A percentile compares a stretch with the other conserved stretches of the same genome.
Conservation (phyloP, 106 monocot genomes). For the Dioscorea alata region DNA sequence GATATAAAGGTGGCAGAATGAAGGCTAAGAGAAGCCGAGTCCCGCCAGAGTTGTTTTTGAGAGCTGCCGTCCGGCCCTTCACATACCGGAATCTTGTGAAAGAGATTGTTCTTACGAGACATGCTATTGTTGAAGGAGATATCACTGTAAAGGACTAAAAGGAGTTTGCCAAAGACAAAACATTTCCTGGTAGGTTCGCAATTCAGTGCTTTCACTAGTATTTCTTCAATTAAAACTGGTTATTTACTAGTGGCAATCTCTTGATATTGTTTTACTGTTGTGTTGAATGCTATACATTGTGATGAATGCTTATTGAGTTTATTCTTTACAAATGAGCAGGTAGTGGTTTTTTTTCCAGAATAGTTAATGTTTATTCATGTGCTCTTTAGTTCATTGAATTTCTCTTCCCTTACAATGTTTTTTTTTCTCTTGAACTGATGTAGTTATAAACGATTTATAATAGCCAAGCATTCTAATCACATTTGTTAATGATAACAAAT, state of each 20-base stretch:
- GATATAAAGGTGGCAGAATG: conserved; percentile 11
- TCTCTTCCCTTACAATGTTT: no score
- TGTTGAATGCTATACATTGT: neutral
- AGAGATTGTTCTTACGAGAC: conserved; percentile 87
- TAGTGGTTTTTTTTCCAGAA: no score
- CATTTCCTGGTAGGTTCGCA: neutral
- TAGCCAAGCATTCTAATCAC: no score
- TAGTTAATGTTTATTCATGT: no score
- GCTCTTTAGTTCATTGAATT: no score
- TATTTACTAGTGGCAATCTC: neutral
- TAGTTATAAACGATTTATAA: no score
- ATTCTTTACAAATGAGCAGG: no score
- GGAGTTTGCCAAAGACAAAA: neutral
- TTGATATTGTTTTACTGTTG: neutral
- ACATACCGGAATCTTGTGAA: conserved; percentile 93
- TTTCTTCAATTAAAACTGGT: neutral
- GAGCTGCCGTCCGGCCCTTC: conserved; percentile 84
- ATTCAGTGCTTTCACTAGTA: neutral
- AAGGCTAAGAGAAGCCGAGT: conserved; percentile 35
- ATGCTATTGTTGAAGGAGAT: conserved; percentile 80
- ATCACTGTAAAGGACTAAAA: conserved; percentile 15
- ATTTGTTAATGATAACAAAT: no score
- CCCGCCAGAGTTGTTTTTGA: conserved; percentile 60
- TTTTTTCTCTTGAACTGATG: no score
- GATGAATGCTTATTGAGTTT: no score